phyloP scores from a whole-genome alignment of 176 grass and related monocot genomes.

The Alopecurus myosuroides region DNA sequence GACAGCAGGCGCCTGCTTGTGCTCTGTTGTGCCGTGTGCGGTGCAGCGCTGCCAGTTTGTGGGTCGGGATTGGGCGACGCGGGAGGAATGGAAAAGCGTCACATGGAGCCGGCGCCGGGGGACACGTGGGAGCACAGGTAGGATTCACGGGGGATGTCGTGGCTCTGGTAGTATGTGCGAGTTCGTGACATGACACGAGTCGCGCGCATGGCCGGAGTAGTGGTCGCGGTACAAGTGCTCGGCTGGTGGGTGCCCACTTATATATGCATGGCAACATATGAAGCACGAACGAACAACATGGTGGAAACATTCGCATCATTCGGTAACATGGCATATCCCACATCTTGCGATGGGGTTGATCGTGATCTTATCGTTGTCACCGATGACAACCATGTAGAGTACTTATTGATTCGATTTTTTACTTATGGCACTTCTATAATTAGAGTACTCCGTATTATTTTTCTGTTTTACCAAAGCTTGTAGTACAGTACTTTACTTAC shows the following conservation, averaged over 20 bases:
- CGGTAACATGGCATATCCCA: background rate
- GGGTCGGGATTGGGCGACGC: background rate
- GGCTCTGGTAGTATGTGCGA: background rate
- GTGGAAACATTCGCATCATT: background rate
- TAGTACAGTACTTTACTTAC: no score
- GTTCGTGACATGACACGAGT: background rate
- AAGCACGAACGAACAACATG: background rate
- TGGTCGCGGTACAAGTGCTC: background rate
- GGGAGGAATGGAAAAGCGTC: background rate
- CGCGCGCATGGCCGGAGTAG: background rate
- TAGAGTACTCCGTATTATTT: no score
- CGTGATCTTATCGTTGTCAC: background rate
- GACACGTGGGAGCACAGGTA: constrained; percentile 31
- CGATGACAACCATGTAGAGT: background rate
- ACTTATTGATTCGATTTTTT: background rate
- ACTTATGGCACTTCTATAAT: background rate
- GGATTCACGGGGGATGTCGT: constrained; percentile 3
- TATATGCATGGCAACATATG: background rate
- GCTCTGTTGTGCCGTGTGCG: background rate
- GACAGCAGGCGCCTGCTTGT: no score
- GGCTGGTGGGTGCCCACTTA: background rate
- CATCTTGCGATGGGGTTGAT: background rate
- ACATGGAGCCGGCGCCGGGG: background rate
- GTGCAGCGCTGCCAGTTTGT: background rate
- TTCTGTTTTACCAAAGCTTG: background rate